Evolutionary conservation across 345 rosid genomes (phyloP), one percentile per base, ranked within the genome.

Genomic region (Noccaea caerulescens): DNA sequence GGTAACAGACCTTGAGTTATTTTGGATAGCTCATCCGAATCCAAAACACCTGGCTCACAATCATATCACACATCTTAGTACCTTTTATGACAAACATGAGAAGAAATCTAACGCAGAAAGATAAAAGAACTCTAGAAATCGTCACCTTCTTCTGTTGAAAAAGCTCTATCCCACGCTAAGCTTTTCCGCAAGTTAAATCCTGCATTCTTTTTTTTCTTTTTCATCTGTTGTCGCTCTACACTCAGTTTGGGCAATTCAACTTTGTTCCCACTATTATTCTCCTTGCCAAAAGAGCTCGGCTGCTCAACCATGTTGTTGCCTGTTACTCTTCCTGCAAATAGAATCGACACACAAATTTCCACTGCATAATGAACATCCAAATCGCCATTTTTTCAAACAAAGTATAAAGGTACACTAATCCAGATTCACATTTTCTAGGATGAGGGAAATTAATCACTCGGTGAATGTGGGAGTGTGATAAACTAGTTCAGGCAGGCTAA

Each of bases 91-190:
- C 13, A 43, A 34, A 58, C 11, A 62, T 46, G 39, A 63, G 27
- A 68, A n/a, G 18, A 70, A 58, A 46, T 23, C 20, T 14, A 72
- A 50, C 39, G 3, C 14, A 39, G 13, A 56, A 43, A 39, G 41
- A 42, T 37, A 42, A 56, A 56, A 47, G 1, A 32, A 63, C 10
- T 62, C 47, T 8, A 5, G 50, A 36, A 54, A n/a, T 2, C 37
- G 10, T 52, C 36, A 93, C 99, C 99, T 87, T 86, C 97, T 72
- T 91, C 99, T 3, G 96, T 91, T 53, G 86, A 85, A 70, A 93
- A 91, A 57, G 97, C 97, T 51, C 79, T 79, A 49, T 94, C 79
- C 99, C 97, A 91, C 0, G 99, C 99, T 73, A 94, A 80, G 82
- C 99, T 94, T 71, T 91, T 91, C 39, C 96, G 82, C 80, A 94